Evolutionary conservation across 257 asterid genomes (phyloP), one percentile per base, ranked within the genome.

Genomic region (Primulina huaijiensis): DNA sequence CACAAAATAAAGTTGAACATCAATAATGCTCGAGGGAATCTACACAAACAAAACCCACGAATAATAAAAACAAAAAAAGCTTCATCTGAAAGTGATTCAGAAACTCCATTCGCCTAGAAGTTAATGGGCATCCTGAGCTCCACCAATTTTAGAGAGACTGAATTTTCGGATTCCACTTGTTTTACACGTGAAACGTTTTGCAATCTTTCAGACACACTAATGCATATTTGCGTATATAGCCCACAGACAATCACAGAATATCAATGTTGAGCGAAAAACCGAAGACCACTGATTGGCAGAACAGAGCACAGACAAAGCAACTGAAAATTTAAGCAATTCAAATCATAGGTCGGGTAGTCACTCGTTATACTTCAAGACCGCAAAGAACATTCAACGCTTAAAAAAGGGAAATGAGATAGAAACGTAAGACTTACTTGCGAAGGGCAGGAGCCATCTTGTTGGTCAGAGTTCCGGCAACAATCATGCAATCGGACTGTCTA

Each of bases 381-480:
- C 14, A 46, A 63, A 19, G 19, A 46, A 43, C 14, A 17, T 14
- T 23, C 67, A 3, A 64, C 19, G 11, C 2, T 50, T 50, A 2
- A 50, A 59, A 23, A 78, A 33, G 7, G 20, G 6, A 62, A 53
- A 6, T 30, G 60, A 27, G 34, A 43, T 34, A 23, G 14, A 61
- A 62, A 43, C 0, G 3, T 43, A 65, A 65, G 21, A 63, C 82
- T 58, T 77, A 90, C 97, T 83, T 93, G 87, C 96, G 96, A 20
- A 93, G 99, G 65, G 99, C 97, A 60, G 97, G 98, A 4, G 97
- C 99, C 99, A 93, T 93, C 87, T 89, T 90, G 67, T 93, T 93
- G 82, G 97, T 85, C 52, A 87, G 90, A 50, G 96, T 91, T 2
- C 96, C 97, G 64, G 92, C 96, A 79, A 90, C 95, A 79, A 88